Evolutionary conservation across 305 asterid genomes (phyloP).

Genomic region (Fraxinus nigra): DNA sequence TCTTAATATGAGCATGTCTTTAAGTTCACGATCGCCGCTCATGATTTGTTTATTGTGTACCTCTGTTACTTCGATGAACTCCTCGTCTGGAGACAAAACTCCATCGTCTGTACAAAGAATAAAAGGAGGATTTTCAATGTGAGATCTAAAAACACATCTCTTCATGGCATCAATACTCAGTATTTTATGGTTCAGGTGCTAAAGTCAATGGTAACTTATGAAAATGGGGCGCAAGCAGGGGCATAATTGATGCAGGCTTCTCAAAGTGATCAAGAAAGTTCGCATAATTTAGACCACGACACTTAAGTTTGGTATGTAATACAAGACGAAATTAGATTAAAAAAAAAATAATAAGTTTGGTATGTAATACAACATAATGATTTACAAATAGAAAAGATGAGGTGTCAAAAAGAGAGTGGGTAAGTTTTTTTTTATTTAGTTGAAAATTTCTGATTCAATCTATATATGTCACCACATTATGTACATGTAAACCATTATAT

Average conservation of each 20-base stretch:
- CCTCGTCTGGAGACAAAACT: slow-evolving; percentile 54
- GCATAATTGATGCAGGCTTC: background rate
- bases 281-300: background rate
- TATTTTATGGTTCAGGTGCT: background rate
- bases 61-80: slow-evolving; percentile 51
- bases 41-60: slow-evolving; percentile 32
- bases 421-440: too few relatives aligned
- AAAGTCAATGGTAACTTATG: background rate
- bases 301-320: background rate
- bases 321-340: background rate
- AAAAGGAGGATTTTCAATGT: background rate
- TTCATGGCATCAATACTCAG: background rate
- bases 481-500: too few relatives aligned
- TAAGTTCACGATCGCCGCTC: slow-evolving; percentile 54
- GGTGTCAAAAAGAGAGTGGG: too few relatives aligned
- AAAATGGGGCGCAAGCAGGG: too few relatives aligned
- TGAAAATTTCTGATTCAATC: too few relatives aligned
- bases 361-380: background rate
- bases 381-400: too few relatives aligned
- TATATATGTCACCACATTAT: too few relatives aligned
- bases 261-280: background rate
- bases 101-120: slow-evolving; percentile 36
- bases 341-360: background rate
- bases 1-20: slow-evolving; percentile 55
- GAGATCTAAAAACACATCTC: background rate